These are phyloP conservation scores for Inonotus hispidus DNA, from an alignment of 1,284 basidiomycete species.

Conservation along the genomic window DNA sequence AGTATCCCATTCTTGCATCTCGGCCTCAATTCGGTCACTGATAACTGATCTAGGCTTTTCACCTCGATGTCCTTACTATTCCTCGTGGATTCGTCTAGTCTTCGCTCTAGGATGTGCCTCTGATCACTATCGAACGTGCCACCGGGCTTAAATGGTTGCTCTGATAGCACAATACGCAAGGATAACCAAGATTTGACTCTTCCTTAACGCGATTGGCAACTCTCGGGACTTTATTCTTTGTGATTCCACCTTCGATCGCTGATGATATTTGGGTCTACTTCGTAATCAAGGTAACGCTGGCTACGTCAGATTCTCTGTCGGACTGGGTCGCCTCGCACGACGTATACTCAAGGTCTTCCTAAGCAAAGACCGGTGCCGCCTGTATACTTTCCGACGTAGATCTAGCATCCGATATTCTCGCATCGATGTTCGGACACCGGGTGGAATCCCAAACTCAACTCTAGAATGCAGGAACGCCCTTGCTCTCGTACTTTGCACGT, in stretches of 20 bases:
- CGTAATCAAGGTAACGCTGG: no score
- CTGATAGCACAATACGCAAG: not conserved
- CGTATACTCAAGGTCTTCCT: no score
- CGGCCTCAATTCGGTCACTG: not conserved
- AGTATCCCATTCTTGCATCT: not conserved
- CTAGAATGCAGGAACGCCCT: no score
- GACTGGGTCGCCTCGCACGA: no score
- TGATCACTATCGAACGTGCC: not conserved
- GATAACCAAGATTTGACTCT: not conserved
- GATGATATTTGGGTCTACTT: not conserved
- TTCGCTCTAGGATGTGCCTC: not conserved
- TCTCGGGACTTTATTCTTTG: not conserved
- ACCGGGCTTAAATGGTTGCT: not conserved
- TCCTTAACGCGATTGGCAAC: not conserved
- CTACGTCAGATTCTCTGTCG: no score
- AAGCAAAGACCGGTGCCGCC: no score
- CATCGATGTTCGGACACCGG: no score
- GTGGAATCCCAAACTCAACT: no score
- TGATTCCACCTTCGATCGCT: not conserved
- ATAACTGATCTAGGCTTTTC: not conserved
- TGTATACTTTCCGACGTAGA: no score
- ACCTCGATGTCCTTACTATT: not conserved
- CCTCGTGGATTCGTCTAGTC: not conserved
- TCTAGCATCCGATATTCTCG: no score
- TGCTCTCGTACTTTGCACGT: no score